These are phyloP conservation scores for Botrytis fabae DNA, from an alignment of 2,329 filamentous ascomycete species.

Conservation along the genomic window DNA sequence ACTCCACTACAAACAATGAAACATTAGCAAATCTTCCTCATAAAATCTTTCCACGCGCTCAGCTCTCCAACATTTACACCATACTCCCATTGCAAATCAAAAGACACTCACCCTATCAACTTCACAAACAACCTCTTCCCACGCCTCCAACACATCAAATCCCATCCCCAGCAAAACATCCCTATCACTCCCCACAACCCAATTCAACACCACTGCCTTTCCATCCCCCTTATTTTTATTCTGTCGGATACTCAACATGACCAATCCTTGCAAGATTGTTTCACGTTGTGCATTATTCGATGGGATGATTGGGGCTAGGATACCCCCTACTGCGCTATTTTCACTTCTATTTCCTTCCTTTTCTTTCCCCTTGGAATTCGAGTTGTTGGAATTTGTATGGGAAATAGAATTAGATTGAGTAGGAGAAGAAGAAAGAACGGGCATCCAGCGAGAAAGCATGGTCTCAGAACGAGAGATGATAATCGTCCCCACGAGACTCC, in stretches of 20 bases:
- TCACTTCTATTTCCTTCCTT: neutral
- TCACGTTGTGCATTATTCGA: slow-evolving; percentile 59
- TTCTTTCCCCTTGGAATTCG: neutral
- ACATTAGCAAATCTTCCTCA: neutral
- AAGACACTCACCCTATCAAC: slow-evolving; percentile 50
- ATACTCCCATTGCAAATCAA: neutral
- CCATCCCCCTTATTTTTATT: slow-evolving; percentile 64
- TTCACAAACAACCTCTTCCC: slow-evolving; percentile 75
- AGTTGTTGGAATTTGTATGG: neutral
- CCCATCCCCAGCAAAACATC: slow-evolving; percentile 78
- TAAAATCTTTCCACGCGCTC: neutral
- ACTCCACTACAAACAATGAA: slow-evolving; percentile 23
- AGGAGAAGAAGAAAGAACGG: slow-evolving; percentile 54
- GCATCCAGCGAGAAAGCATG: slow-evolving; percentile 60
- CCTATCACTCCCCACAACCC: slow-evolving; percentile 38
- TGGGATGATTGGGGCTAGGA: slow-evolving; percentile 66
- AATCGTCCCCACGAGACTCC: slow-evolving; percentile 61
- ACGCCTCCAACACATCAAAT: slow-evolving; percentile 74
- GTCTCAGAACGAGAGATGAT: slow-evolving; percentile 64
- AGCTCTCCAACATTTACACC: neutral
- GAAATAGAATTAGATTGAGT: neutral
- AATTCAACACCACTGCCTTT: slow-evolving; percentile 54
- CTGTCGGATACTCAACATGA: slow-evolving; percentile 64
- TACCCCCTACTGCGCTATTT: slow-evolving; percentile 55
- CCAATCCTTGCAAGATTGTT: slow-evolving; percentile 63